Evolutionary conservation across 2,329 filamentous ascomycete genomes (phyloP).

Genomic region (Apiospora hydei): DNA sequence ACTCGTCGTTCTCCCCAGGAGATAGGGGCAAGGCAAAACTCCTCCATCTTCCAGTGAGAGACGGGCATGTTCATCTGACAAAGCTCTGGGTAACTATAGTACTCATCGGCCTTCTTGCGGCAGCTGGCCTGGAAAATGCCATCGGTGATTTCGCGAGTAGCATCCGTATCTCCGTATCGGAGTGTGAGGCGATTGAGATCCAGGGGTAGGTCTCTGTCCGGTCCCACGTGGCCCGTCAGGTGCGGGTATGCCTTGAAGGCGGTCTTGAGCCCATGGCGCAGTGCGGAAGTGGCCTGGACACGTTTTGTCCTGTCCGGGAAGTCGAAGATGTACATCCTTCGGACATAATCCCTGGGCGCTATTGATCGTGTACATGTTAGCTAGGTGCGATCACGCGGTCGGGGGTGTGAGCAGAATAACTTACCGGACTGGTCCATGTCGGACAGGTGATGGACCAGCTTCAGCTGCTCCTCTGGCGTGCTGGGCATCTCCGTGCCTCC

Average conservation of each 20-base stretch:
- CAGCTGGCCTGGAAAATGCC: slow-evolving; percentile 24
- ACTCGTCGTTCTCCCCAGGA: slow-evolving; percentile 2
- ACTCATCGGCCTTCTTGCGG: not conserved
- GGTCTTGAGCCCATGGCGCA: slow-evolving; percentile 22
- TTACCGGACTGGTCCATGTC: slow-evolving; percentile 22
- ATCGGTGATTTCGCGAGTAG: slow-evolving; percentile 4
- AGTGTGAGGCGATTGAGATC: slow-evolving; percentile 24
- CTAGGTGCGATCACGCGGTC: too few species aligned
- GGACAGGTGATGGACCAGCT: not conserved
- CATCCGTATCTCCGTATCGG: slow-evolving; percentile 26
- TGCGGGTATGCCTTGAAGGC: slow-evolving; percentile 28
- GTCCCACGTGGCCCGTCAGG: slow-evolving; percentile 29
- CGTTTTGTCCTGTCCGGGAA: slow-evolving; percentile 26
- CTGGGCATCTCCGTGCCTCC: not conserved
- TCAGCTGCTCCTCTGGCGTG: not conserved
- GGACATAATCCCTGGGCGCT: slow-evolving; percentile 27
- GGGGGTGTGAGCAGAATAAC: not conserved
- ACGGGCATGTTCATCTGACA: slow-evolving; percentile 29
- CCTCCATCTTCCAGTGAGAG: slow-evolving; percentile 25
- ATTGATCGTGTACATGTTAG: not conserved
- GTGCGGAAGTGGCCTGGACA: slow-evolving; percentile 5
- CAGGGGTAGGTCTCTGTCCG: not conserved
- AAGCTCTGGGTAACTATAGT: slow-evolving; percentile 25
- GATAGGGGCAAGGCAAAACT: slow-evolving; percentile 26
- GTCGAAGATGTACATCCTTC: slow-evolving; percentile 33